Base-by-base conservation (phyloP, 768 basidiomycete genomes). In the Suillus plorans region DNA sequence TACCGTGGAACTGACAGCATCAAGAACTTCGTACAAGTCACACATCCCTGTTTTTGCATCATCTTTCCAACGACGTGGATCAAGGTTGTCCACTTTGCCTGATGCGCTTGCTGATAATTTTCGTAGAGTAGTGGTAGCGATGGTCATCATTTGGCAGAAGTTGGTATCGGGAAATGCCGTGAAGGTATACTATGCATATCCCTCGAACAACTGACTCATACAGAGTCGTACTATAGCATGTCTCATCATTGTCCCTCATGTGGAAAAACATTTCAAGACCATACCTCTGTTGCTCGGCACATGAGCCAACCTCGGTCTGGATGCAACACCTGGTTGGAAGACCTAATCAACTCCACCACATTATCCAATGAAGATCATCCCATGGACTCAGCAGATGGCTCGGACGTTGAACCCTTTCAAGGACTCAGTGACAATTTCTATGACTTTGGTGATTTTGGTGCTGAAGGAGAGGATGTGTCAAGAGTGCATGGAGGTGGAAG, bases 321-420 rank as follows among this genome's bases (percentile, higher is more conserved):
- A 20, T 45, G 45, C 20, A 45, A 45, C 45, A 45, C 45, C 45
- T 45, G 20, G 20, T 13, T 45, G 20, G 25, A 25, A 25, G 25
- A 25, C 25, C 25, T 45, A 20, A 45, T 45, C 45, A 45, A 45
- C n/a, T 20, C 45, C 45, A 45, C n/a, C 45, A 45, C n/a, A 20
- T 20, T 20, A 20, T n/a, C 45, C 45, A n/a, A 20, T 45, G 4
- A 45, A 45, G 45, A 45, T 45, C 45, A 45, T 45, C 8, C 45
- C 45, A 45, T 45, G 45, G 45, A 45, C 16, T 68, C 66, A 34
- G 73, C 25, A 2, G 25, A 25, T 25, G 25, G 25, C 25, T 25
- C 25, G 25, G 25, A 25, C 25, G 25, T 25, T 25, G 25, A 25
- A 25, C 25, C 25, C 25, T 25, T 25, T 25, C 25, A 25, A 25